These are phyloP conservation scores for Actinomortierella wolfii DNA, from an alignment of 371 early-diverging fungal genomes.

Conservation along the genomic window DNA sequence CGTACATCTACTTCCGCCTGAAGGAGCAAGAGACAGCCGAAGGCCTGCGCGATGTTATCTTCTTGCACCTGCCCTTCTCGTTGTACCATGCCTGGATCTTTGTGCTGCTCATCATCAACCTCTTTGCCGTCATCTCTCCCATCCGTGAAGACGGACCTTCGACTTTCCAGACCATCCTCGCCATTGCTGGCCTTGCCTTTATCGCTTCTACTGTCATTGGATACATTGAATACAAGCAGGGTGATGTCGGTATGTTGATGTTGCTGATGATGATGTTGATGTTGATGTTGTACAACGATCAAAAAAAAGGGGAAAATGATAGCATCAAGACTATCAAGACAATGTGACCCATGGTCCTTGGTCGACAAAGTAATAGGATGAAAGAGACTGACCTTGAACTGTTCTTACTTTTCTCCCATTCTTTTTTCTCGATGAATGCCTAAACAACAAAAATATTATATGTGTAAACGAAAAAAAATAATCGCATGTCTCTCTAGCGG, in stretches of 20 bases:
- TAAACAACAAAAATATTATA: slow-evolving; percentile 3
- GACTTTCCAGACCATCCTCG: slow-evolving; percentile 54
- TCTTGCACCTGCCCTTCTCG: slow-evolving; percentile 77
- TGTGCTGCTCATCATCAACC: slow-evolving; percentile 61
- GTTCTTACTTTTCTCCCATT: neutral
- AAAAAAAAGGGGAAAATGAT: neutral
- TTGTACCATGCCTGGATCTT: slow-evolving; percentile 76
- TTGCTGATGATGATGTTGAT: slow-evolving; percentile 58
- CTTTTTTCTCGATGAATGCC: neutral
- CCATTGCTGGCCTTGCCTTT: slow-evolving; percentile 57
- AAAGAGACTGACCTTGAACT: too few relatives aligned
- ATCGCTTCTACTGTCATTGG: slow-evolving; percentile 65
- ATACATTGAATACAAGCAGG: slow-evolving; percentile 72
- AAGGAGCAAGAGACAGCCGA: slow-evolving; percentile 51
- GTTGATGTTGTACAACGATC: slow-evolving; percentile 49
- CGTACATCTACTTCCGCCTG: slow-evolving; percentile 54
- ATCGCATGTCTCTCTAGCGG: slow-evolving; percentile 56
- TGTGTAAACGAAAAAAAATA: slow-evolving; percentile 48
- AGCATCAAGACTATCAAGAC: neutral
- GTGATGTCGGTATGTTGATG: slow-evolving; percentile 66
- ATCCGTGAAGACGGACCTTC: slow-evolving; percentile 52
- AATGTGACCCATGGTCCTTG: neutral
- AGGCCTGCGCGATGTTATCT: slow-evolving; percentile 55
- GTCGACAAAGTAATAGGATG: neutral
- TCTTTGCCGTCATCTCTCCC: slow-evolving; percentile 63